These are phyloP conservation scores for Penicillium egyptiacum DNA, from an alignment of 495 filamentous ascomycete species.

Conservation along the genomic window DNA sequence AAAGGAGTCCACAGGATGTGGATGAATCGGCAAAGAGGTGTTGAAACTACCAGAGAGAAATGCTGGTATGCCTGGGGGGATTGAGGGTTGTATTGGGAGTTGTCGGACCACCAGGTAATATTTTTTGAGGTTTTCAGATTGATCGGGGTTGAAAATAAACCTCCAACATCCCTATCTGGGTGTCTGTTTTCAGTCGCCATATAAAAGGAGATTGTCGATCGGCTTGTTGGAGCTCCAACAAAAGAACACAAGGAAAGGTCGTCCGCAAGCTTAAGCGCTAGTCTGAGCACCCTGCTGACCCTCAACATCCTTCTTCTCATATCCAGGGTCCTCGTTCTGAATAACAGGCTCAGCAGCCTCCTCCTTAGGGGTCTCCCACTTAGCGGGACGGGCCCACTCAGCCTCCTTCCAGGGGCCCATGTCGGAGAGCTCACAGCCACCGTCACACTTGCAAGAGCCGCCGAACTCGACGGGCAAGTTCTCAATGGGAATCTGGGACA, in stretches of 20 bases:
- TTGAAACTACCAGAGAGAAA: conserved; percentile 19
- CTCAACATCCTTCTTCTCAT: conserved; percentile 38
- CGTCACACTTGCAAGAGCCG: conserved; percentile 75
- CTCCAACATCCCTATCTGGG: conserved; percentile 6
- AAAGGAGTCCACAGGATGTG: conserved; percentile 20
- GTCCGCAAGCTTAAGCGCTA: conserved; percentile 31
- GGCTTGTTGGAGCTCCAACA: not conserved
- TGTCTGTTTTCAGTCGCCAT: conserved; percentile 5
- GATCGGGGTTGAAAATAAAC: conserved; percentile 6
- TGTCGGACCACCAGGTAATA: conserved; percentile 2
- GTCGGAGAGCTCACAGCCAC: conserved; percentile 86
- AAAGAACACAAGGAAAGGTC: conserved; percentile 12
- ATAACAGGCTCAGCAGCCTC: conserved; percentile 25
- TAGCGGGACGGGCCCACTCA: conserved; percentile 66
- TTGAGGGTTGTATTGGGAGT: conserved; percentile 3
- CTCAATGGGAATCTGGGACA: conserved; percentile 82
- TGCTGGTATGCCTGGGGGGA: conserved; percentile 6
- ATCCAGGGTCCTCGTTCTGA: conserved; percentile 31
- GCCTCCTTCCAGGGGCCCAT: conserved; percentile 88
- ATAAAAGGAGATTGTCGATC: not conserved
- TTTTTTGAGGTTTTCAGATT: conserved; percentile 7
- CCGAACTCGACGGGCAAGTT: conserved; percentile 89
- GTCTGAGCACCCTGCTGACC: conserved; percentile 30
- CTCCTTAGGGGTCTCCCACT: conserved; percentile 59
- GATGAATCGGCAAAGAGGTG: conserved; percentile 23